Evolutionary conservation across 345 rosid genomes (phyloP), one percentile per base, ranked within the genome.

Genomic region (Angophora floribunda): DNA sequence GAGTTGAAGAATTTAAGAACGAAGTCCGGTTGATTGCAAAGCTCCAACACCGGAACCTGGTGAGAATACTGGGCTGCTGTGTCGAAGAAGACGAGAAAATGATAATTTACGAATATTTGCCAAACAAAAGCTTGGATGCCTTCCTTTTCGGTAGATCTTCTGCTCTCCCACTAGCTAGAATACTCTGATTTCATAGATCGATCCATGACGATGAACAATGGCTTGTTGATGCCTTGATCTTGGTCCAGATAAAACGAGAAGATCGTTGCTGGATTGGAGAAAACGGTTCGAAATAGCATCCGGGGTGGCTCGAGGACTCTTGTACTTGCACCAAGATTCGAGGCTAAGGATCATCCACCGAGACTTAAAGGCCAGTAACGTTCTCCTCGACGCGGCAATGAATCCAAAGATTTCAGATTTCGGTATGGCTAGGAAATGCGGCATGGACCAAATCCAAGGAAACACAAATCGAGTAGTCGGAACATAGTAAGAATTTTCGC

Each of bases 321-420:
- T 95, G 32, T 97, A 97, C 78, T 93, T 97, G 17, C 97, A 96
- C 89, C 94, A 94, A 82, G 98, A 96, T 86, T 96, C 97, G 3
- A 96, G 98, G 85, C 87, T 94, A 9, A 94, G 94, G 90, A 96
- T 96, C 88, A 95, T 96, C 49, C 99, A 95, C 41, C 93, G 98
- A 88, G 98, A 96, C 87, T 88, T 96, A 32, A 96, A 95, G 87
- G 90, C 96, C 4, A 95, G 96, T 88, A 95, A 95, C 86, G 87
- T 96, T 63, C 91, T 94, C 55, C 89, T 96, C 5, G 98, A 96
- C 85, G 89, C 78, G 1, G 90, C 78, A 4, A 88, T 95, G 94
- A 91, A 89, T 24, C 96, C 97, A 0, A 96, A 95, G 89, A 95
- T 96, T 63, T 93, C 97, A 2, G 98, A 97, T 89, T 97, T 97